Percentiles rank a stretch among this genome's conserved stretches.
Conservation (phyloP, 2,329 filamentous ascomycete genomes). For the Xylaria multiplex region DNA sequence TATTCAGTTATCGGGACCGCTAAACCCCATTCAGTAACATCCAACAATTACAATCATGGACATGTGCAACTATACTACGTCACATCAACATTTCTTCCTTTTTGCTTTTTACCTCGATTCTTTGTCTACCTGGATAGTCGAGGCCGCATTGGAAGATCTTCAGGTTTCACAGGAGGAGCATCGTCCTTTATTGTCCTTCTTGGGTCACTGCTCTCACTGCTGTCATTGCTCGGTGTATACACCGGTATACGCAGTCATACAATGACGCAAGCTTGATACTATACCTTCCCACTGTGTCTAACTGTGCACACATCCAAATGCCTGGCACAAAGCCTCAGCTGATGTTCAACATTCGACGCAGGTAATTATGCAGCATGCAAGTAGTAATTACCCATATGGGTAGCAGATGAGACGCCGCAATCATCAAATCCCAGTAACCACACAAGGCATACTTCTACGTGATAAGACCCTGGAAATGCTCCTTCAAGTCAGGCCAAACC, state of each 20-base stretch:
- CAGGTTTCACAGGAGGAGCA: constrained; percentile 2
- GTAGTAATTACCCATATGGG: constrained; percentile 2
- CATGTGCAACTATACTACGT: constrained; percentile 1
- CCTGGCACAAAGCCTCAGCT: constrained; percentile 6
- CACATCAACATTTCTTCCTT: constrained; percentile 1
- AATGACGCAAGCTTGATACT: constrained; percentile 28
- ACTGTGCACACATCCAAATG: constrained; percentile 8
- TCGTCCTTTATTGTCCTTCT: background rate
- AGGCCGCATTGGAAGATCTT: constrained; percentile 6
- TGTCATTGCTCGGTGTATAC: background rate
- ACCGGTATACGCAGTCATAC: constrained; percentile 11
- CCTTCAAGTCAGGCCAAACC: background rate
- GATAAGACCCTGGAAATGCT: background rate
- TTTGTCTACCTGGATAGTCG: background rate
- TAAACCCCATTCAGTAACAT: background rate
- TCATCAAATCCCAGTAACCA: constrained; percentile 4
- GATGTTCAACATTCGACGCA: constrained; percentile 15
- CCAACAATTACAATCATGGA: background rate
- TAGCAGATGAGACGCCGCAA: constrained; percentile 9
- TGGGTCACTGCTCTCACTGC: too few relatives aligned
- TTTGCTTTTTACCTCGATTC: background rate
- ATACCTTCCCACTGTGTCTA: constrained; percentile 18
- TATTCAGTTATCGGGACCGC: background rate
- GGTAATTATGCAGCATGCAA: constrained; percentile 12
- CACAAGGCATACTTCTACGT: background rate